phyloP scores from a whole-genome alignment of 768 basidiomycete genomes.

The Mycena rebaudengoi region DNA sequence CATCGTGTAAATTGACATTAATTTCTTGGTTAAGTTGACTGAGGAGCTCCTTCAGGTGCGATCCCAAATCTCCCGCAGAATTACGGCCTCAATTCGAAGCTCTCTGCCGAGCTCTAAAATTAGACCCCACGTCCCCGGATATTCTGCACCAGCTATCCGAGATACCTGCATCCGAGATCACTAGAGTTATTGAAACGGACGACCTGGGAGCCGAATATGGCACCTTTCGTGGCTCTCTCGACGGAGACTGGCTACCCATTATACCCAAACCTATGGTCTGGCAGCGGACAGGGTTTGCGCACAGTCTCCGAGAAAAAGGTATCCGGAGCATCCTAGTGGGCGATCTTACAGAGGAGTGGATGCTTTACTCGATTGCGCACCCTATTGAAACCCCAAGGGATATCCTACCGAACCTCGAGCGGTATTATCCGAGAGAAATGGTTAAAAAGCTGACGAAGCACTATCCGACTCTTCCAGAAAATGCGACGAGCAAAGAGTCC shows the following conservation, averaged over 20 bases:
- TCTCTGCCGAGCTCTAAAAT: slow-evolving; percentile 61
- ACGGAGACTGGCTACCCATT: slow-evolving; percentile 64
- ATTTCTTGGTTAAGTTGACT: not conserved
- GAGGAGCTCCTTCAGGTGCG: slow-evolving; percentile 42
- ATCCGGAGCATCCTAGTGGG: slow-evolving; percentile 71
- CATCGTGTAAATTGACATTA: slow-evolving; percentile 59
- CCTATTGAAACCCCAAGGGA: slow-evolving; percentile 59
- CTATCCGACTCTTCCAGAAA: slow-evolving; percentile 51
- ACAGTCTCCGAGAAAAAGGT: slow-evolving; percentile 61
- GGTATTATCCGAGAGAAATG: slow-evolving; percentile 66
- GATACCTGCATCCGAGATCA: slow-evolving; percentile 60
- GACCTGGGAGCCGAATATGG: slow-evolving; percentile 59
- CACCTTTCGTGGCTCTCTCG: slow-evolving; percentile 75
- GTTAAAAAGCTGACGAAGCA: slow-evolving; percentile 53
- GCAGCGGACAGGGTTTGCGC: slow-evolving; percentile 69
- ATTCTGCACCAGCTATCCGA: slow-evolving; percentile 62
- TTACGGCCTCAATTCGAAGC: slow-evolving; percentile 70
- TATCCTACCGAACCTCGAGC: slow-evolving; percentile 61
- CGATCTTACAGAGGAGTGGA: slow-evolving; percentile 80
- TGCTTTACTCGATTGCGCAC: slow-evolving; percentile 77
- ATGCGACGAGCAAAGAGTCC: slow-evolving; percentile 53
- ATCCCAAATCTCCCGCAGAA: slow-evolving; percentile 68
- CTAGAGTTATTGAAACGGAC: slow-evolving; percentile 66
- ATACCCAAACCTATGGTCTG: slow-evolving; percentile 69
- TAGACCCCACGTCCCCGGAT: slow-evolving; percentile 62